A percentile compares a stretch with the other conserved stretches of the same genome.
Conservation (phyloP, 2,329 filamentous ascomycete genomes). For the Stagonosporopsis cucurbitacearum region DNA sequence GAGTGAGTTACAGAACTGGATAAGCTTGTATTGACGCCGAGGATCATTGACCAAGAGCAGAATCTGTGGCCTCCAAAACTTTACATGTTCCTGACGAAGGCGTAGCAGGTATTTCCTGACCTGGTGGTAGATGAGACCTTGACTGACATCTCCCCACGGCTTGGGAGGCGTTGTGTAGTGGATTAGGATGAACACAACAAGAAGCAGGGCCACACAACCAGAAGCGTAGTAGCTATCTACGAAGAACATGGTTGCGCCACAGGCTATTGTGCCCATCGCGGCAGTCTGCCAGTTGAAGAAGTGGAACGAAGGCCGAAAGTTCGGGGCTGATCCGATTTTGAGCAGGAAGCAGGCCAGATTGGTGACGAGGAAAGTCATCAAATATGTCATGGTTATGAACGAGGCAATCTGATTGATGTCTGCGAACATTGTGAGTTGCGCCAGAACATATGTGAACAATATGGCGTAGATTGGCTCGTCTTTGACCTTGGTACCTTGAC, state of each 20-base stretch:
- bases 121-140: constrained; percentile 87
- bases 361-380: constrained; percentile 90
- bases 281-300: constrained; percentile 90
- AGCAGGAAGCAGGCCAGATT: constrained; percentile 87
- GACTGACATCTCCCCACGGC: constrained; percentile 87
- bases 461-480: constrained; percentile 82
- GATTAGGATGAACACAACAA: constrained; percentile 81
- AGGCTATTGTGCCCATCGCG: constrained; percentile 74
- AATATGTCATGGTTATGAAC: constrained; percentile 88
- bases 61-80: constrained; percentile 91
- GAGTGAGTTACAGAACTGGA: constrained; percentile 89
- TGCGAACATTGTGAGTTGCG: constrained; percentile 80
- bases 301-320: constrained; percentile 86
- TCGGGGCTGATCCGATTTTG: constrained; percentile 85
- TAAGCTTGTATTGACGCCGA: constrained; percentile 79
- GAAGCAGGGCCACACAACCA: constrained; percentile 73
- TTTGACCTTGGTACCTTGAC: constrained; percentile 71
- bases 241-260: constrained; percentile 86
- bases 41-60: constrained; percentile 84
- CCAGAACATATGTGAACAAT: constrained; percentile 74
- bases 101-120: constrained; percentile 86
- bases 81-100: constrained; percentile 87
- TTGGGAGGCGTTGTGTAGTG: constrained; percentile 87
- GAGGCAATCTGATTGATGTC: constrained; percentile 89
- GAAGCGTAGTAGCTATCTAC: constrained; percentile 83